Conservation (phyloP, 352 stramenopile species). For the Phytopythium kandeliae region DNA sequence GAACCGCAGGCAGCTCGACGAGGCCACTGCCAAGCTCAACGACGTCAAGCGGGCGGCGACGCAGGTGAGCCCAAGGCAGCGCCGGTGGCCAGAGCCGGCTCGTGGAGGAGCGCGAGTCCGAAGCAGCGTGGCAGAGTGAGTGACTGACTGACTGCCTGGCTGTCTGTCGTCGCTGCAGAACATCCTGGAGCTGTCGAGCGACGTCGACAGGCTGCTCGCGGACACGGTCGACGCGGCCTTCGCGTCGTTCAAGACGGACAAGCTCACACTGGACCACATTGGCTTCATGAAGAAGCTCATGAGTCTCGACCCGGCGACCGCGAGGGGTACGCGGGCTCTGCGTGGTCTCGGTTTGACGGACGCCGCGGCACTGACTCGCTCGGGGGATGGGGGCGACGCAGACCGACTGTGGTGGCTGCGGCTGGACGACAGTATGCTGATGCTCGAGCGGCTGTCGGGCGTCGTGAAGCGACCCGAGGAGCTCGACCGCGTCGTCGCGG, state of each 20-base stretch:
- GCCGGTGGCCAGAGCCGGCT: too few species aligned
- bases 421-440: constrained; percentile 40
- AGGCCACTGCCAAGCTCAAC: constrained; percentile 44
- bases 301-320: constrained; percentile 25
- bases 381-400: background rate
- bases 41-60: constrained; percentile 38
- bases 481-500: constrained; percentile 41
- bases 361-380: constrained; percentile 7
- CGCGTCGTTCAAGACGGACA: constrained; percentile 52
- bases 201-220: constrained; percentile 41
- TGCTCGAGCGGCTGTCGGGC: constrained; percentile 38
- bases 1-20: constrained; percentile 35
- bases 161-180: too few species aligned
- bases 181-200: constrained; percentile 41
- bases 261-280: constrained; percentile 42
- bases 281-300: constrained; percentile 51
- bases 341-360: too few species aligned
- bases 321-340: background rate
- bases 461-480: constrained; percentile 54
- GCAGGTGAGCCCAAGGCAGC: too few species aligned
- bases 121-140: too few species aligned
- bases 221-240: constrained; percentile 49
- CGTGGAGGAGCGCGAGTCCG: too few species aligned
- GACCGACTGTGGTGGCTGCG: constrained; percentile 42
- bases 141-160: too few species aligned